Base-by-base conservation (phyloP, 2,329 filamentous ascomycete species). In the Ceratocystis colombiana region DNA sequence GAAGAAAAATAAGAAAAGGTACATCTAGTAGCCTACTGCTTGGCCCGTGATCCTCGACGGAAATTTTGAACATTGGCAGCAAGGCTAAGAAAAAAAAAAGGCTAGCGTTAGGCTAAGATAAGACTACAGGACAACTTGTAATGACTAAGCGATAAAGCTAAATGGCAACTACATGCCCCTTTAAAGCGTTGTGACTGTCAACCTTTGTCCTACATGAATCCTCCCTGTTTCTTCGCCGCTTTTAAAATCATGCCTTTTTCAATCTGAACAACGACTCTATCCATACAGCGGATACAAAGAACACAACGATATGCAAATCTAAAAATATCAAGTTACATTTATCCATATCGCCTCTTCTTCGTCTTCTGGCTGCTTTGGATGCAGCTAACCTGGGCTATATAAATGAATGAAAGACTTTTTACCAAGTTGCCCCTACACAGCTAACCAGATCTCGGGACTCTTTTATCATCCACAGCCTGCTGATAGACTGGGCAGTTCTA, bases 1-100 rank as follows among this genome's bases (percentile, higher is more conserved):
- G 33, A 41, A 53, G 28, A 53, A 66, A 46, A 59, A 48, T 48
- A 48, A 48, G 50, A 55, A 64, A 68, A n/a, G 62, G 20, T 28
- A 62, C 50, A 64, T 44, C 46, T 50, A 64, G 62, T 53, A 10
- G 33, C 45, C 22, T 63, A 37, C 64, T 46, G 30, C 37, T 46
- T 59, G 22, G 33, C 22, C 30, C 20, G 55, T 59, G 64, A 59
- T 46, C 20, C 30, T 45, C 45, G 10, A 20, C 50, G 50, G 25
- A 59, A 61, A 37, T 28, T 44, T 45, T 55, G 44, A 59, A 48
- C 28, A 25, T 28, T 41, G 12, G 37, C 25, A 25, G 10, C 33
- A 65, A 59, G 53, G 64, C 50, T 28, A 33, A 33, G 30, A 33
- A 33, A 59, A 41, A 12, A 37, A 41, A 15, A 41, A 46, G 17